These are phyloP conservation scores for Sphagnum fallax DNA, from an alignment of 228 moss, liverwort and hornwort genomes.

Conservation along the genomic window DNA sequence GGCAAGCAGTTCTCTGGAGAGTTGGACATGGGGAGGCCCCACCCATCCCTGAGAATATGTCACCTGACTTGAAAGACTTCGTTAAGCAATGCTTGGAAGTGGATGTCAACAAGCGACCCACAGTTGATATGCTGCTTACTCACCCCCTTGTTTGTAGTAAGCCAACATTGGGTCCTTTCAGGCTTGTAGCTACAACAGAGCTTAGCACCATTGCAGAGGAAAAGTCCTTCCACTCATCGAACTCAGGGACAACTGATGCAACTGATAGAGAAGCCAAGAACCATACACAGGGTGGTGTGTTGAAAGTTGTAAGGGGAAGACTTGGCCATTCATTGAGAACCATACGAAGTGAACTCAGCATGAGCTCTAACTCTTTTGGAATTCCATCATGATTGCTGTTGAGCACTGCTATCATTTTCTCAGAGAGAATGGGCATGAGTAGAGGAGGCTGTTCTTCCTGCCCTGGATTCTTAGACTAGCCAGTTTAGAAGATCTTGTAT, in stretches of 20 bases:
- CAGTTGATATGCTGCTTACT: constrained; percentile 54
- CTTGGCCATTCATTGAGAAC: constrained; percentile 41
- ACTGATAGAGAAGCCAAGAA: constrained; percentile 2
- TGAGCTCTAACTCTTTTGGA: constrained; percentile 11
- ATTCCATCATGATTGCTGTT: too few relatives aligned
- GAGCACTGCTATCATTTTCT: too few relatives aligned
- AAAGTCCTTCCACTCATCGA: constrained; percentile 43
- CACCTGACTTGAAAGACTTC: constrained; percentile 58
- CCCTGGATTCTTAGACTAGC: too few relatives aligned
- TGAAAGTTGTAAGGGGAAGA: constrained; percentile 15
- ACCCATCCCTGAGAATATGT: constrained; percentile 66
- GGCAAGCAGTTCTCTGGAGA: constrained; percentile 71
- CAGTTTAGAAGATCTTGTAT: too few relatives aligned
- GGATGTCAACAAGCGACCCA: constrained; percentile 60
- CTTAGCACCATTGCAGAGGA: constrained; percentile 69
- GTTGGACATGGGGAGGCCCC: constrained; percentile 83
- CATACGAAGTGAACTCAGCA: constrained; percentile 34
- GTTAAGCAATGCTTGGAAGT: constrained; percentile 69
- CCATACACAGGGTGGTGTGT: constrained; percentile 12
- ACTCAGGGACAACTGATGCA: constrained; percentile 8
- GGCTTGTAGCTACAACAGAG: constrained; percentile 22
- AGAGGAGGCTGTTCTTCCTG: too few relatives aligned
- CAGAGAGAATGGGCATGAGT: too few relatives aligned
- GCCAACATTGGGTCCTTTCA: constrained; percentile 33
- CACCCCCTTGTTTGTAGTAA: constrained; percentile 55